Percentiles rank a stretch among this genome's conserved stretches.
These are phyloP conservation scores for Botrytis galanthina DNA, from an alignment of 2,329 filamentous ascomycete genomes.

Conservation along the genomic window DNA sequence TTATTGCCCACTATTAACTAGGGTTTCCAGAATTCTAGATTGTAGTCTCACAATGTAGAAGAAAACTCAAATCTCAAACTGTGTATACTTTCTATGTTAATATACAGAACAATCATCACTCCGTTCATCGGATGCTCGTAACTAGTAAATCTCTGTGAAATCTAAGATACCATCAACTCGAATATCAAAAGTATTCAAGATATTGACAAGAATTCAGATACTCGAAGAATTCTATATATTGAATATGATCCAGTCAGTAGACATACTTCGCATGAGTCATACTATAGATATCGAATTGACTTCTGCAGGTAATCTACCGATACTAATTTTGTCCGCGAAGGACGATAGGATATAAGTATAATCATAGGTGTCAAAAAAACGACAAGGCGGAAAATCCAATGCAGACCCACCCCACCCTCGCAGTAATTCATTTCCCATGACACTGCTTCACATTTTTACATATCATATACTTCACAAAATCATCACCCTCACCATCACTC, in stretches of 20 bases:
- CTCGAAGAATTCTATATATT: not conserved
- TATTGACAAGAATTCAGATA: not conserved
- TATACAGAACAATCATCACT: too few relatives aligned
- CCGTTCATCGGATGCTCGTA: too few relatives aligned
- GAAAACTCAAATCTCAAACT: rapidly evolving
- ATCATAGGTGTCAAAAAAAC: not conserved
- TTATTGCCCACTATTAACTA: too few relatives aligned
- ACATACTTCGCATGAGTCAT: not conserved
- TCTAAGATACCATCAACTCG: too few relatives aligned
- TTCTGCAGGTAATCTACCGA: not conserved
- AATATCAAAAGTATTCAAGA: too few relatives aligned
- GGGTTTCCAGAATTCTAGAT: too few relatives aligned
- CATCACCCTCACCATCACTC: too few relatives aligned
- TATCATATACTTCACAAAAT: not conserved
- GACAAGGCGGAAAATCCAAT: not conserved
- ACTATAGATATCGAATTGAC: not conserved
- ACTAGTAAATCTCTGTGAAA: too few relatives aligned
- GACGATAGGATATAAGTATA: not conserved
- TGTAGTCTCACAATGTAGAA: too few relatives aligned
- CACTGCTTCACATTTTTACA: too few relatives aligned
- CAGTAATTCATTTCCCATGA: not conserved
- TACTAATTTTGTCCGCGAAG: not conserved
- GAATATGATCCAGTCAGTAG: rapidly evolving
- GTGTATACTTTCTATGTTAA: too few relatives aligned
- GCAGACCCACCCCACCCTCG: not conserved